Conservation (phyloP, 257 asterid species). For the Solanum appendiculatum region DNA sequence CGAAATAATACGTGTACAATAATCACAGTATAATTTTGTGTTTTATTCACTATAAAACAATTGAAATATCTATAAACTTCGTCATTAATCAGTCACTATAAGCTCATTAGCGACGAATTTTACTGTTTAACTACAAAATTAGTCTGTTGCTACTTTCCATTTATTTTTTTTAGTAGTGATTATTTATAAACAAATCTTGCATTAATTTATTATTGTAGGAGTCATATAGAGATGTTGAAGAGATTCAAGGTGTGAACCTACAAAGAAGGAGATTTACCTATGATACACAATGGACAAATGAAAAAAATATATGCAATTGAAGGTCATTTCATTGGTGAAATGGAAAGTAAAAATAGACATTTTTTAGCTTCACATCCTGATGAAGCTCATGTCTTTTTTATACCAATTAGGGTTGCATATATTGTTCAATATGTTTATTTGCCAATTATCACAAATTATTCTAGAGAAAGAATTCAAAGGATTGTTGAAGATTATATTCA, state of each 20-base stretch:
- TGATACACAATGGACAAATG: slow-evolving; percentile 7
- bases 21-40: background rate
- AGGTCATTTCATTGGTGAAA: slow-evolving; percentile 13
- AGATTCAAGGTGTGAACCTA: slow-evolving; percentile 12
- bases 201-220: background rate
- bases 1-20: background rate
- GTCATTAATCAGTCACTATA: background rate
- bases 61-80: background rate
- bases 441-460: background rate
- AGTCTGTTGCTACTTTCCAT: background rate
- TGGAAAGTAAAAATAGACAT: background rate
- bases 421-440: background rate
- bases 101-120: background rate
- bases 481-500: slow-evolving; percentile 8
- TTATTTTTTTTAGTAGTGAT: background rate
- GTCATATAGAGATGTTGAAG: slow-evolving; percentile 8
- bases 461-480: slow-evolving; percentile 1
- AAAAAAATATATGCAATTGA: slow-evolving; percentile 10
- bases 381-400: slow-evolving; percentile 9
- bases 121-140: background rate
- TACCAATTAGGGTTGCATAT: slow-evolving; percentile 6
- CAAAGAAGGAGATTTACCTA: slow-evolving; percentile 7
- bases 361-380: slow-evolving; percentile 8
- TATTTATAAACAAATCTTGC: background rate
- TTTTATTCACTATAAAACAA: too few relatives aligned